These are phyloP conservation scores for Cyanidiococcus yangmingshanensis DNA, from an alignment of 23 red algal species.

Conservation along the genomic window DNA sequence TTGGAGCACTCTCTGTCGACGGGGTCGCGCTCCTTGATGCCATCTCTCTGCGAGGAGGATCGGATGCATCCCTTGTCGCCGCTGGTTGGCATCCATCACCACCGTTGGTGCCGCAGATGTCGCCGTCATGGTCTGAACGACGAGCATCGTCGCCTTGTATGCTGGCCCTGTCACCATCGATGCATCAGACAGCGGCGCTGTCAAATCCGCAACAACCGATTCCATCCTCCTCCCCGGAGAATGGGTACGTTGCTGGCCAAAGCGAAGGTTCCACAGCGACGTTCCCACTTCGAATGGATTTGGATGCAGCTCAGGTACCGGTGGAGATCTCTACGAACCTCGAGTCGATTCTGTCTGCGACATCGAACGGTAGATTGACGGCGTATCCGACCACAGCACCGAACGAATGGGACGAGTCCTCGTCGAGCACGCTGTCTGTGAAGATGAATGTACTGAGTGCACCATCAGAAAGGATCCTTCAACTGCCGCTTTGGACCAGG, in stretches of 20 bases:
- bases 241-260: no score
- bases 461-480: neutral
- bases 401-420: neutral
- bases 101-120: neutral
- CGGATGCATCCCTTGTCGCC: no score
- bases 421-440: neutral
- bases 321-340: neutral
- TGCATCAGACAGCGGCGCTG: no score
- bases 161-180: neutral
- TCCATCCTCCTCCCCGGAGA: no score
- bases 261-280: no score
- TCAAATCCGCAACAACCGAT: no score
- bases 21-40: no score
- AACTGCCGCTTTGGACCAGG: neutral
- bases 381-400: neutral
- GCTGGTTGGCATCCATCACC: no score
- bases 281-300: neutral
- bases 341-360: slow-evolving; percentile 2
- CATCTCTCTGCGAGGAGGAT: no score
- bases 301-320: neutral
- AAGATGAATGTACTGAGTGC: neutral
- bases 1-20: no score
- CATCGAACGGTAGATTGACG: slow-evolving; percentile 2
- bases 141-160: neutral
- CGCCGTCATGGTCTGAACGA: neutral